These are phyloP conservation scores for Kwoniella heveanensis DNA, from an alignment of 768 basidiomycete genomes.

Conservation along the genomic window DNA sequence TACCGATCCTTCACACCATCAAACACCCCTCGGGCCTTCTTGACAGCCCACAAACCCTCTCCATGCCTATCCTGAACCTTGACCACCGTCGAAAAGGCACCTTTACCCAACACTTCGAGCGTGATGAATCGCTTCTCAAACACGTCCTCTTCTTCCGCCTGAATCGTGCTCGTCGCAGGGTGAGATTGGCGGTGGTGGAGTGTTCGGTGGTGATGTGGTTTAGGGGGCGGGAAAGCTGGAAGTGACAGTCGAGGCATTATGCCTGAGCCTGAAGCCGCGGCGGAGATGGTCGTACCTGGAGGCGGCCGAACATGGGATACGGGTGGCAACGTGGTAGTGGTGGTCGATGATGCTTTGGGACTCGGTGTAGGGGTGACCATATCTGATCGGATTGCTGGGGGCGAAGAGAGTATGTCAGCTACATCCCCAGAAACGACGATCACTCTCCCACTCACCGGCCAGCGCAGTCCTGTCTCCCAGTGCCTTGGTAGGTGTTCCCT, in stretches of 20 bases:
- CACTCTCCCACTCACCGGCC: constrained; percentile 27
- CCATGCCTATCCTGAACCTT: constrained; percentile 60
- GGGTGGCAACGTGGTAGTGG: constrained; percentile 4
- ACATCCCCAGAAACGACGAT: not conserved
- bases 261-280: constrained; percentile 9
- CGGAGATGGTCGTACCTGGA: constrained; percentile 10
- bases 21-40: constrained; percentile 82
- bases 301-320: constrained; percentile 3
- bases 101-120: constrained; percentile 80
- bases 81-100: constrained; percentile 93
- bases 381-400: constrained; percentile 16
- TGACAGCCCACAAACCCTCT: constrained; percentile 73
- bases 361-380: constrained; percentile 25
- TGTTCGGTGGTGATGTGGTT: constrained; percentile 37
- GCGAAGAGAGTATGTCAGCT: not conserved
- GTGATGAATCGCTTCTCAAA: constrained; percentile 86
- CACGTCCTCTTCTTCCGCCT: constrained; percentile 37
- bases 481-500: constrained; percentile 53
- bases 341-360: constrained; percentile 11
- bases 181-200: constrained; percentile 45
- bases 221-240: constrained; percentile 39
- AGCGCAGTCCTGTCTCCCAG: constrained; percentile 32
- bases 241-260: constrained; percentile 47
- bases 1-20: constrained; percentile 89
- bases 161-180: constrained; percentile 30